phyloP scores from a whole-genome alignment of 805 yeast species.

The Starmerella apicola region DNA sequence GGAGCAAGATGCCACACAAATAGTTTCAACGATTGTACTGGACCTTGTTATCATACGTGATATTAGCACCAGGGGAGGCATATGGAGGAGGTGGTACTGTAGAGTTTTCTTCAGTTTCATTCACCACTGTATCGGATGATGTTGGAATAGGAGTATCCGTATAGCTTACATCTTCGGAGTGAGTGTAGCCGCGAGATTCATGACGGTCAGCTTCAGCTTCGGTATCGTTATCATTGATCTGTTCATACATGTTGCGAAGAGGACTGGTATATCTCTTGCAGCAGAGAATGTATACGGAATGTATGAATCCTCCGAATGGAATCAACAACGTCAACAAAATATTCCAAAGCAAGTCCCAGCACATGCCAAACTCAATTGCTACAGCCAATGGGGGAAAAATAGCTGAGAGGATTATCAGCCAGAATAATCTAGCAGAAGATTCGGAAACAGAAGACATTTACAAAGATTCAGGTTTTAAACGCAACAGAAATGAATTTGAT shows the following conservation, averaged over 20 bases:
- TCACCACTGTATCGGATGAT: too few relatives aligned
- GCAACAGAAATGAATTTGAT: too few relatives aligned
- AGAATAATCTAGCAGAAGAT: conserved; percentile 13
- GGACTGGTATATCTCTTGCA: background rate
- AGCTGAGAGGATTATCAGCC: conserved; percentile 14
- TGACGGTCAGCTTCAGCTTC: too few relatives aligned
- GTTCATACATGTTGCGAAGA: background rate
- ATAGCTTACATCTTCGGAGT: too few relatives aligned
- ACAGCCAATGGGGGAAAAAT: conserved; percentile 13
- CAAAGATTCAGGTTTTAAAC: too few relatives aligned
- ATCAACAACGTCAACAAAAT: conserved; percentile 1
- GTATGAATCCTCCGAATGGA: conserved; percentile 16
- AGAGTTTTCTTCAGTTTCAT: too few relatives aligned
- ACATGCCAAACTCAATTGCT: conserved; percentile 4
- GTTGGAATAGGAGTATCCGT: too few relatives aligned
- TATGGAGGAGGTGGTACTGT: background rate
- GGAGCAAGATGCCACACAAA: too few relatives aligned
- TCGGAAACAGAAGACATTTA: background rate
- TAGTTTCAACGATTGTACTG: background rate
- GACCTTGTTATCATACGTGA: background rate
- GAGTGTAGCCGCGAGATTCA: too few relatives aligned
- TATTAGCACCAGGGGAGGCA: background rate
- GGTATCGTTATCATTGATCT: background rate
- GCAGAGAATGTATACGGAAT: conserved; percentile 11
- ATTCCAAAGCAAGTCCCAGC: conserved; percentile 1